These are phyloP conservation scores for Clausena lansium DNA, from an alignment of 345 rosid species.

Conservation along the genomic window DNA sequence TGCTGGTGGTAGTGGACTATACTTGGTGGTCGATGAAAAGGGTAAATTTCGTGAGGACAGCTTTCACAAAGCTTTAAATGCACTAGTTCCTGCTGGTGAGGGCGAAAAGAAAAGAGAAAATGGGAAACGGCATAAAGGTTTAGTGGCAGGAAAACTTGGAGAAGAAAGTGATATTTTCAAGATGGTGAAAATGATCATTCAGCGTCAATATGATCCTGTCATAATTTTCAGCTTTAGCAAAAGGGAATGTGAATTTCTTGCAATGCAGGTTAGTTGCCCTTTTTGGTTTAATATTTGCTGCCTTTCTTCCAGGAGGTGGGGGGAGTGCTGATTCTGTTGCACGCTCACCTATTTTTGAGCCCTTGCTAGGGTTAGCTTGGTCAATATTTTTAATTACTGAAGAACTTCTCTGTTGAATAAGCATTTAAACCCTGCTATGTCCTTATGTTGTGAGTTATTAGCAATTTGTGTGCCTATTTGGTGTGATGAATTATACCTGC, in stretches of 20 bases:
- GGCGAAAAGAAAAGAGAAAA: constrained; percentile 69
- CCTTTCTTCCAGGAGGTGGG: neutral
- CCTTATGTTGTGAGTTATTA: neutral
- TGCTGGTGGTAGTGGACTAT: constrained; percentile 89
- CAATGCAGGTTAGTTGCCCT: constrained; percentile 76
- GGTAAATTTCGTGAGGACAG: constrained; percentile 90
- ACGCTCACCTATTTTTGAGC: neutral
- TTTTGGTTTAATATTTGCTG: neutral
- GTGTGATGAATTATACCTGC: no score
- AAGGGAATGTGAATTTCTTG: constrained; percentile 96
- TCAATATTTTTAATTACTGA: neutral
- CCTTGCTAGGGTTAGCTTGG: neutral
- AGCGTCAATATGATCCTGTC: constrained; percentile 94
- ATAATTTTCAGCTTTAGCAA: constrained; percentile 97
- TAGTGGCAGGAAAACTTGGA: constrained; percentile 67
- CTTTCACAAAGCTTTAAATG: constrained; percentile 91
- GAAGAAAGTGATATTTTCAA: constrained; percentile 98
- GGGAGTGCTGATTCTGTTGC: neutral
- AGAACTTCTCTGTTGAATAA: neutral
- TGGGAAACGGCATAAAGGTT: constrained; percentile 74
- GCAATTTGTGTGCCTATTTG: no score
- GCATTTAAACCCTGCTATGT: neutral
- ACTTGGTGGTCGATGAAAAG: constrained; percentile 92
- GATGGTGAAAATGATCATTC: constrained; percentile 97
- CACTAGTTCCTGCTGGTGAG: constrained; percentile 72